Evolutionary conservation across 2,329 filamentous ascomycete genomes (phyloP), one percentile per base, ranked within the genome.

Genomic region (Sphaerulina musiva): DNA sequence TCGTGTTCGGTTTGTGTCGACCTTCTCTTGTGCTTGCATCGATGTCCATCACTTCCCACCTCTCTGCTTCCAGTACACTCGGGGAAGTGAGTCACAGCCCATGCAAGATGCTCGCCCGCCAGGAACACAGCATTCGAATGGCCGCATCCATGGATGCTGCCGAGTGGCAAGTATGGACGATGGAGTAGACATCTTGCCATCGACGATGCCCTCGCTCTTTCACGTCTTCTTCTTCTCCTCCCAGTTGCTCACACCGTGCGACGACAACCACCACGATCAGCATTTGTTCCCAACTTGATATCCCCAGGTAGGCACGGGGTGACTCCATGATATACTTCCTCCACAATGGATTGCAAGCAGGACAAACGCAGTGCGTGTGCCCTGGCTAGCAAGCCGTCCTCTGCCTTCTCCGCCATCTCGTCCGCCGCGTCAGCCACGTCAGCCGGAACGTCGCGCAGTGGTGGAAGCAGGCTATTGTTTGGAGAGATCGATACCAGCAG

Each of bases 401-500:
- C 63, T 20, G 62, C 66, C 12, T 67, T 68, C 56, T 69, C 67
- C 5, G 68, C 59, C 46, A 57, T 61, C 32, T 67, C 65, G 1
- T 66, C 64, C 17, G 64, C 63, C 20, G 66, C 60, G 40, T 69
- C 67, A 12, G 64, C 66, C 53, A 69, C 65, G 56, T 68, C 67
- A 59, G 64, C 64, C 44, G 64, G 60, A n/a, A 68, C 60, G 36
- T 62, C 65, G 12, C 66, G 68, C 46, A 66, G 66, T 63, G 66
- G 65, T 65, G 75, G 68, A 26, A 67, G 68, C 59, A 65, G 58
- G 54, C 63, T 72, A 52, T 64, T 78, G 57, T 78, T 78, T 68
- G 76, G 76, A 57, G 76, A 78, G 61, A 76, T 78, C 54, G 73
- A 75, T 57, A 68, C 70, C 55, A 72, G 70, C 44, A 72, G 73